Base-by-base conservation (phyloP, 352 stramenopile species). In the Globisporangium camurandrum region DNA sequence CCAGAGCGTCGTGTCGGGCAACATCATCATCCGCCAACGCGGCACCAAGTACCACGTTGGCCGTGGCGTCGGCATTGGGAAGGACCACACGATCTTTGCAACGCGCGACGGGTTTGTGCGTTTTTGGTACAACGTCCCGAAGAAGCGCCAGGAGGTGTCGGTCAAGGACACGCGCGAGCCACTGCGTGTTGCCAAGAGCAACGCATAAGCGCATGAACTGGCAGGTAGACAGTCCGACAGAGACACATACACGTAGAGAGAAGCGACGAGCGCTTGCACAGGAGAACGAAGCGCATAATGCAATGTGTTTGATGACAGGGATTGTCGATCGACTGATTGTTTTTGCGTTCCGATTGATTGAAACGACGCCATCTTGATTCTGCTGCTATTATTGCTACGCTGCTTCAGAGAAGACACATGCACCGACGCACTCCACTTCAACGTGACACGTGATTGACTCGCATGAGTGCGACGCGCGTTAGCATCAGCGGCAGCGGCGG, bases 1-100 rank as follows among this genome's bases (percentile, higher is more conserved):
- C 19, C 57, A 96, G 59, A 62, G 66, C 24, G 95, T 98, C 33
- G 72, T 95, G 24, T 65, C 93, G 42, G 96, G 96, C 56, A 97
- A 97, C 59, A 99, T 99, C 64, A 97, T 99, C 55, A 94, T 99
- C 38, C 79, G 96, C 46, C 97, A 99, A 75, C 84, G 97, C 44
- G 97, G 97, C 38, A 97, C 86, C 57, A 98, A 96, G 64, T 98
- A 96, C 73, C 84, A 98, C 64, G 65, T 83, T 28, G 95, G 94
- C 43, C 87, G 92, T 10, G 96, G 96, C 47, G 95, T 98, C 30
- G 93, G 93, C 26, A 75, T 97, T 28, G 92, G 92, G 61, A 95
- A 89, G 71, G 92, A 98, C 72, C 86, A 97, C 71, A 98, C 92
- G 38, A 88, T 98, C 56, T 97, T 92, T 63, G 87, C 90, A 34